Base-by-base conservation (phyloP, 2,329 filamentous ascomycete species). In the Cadophora sp. region DNA sequence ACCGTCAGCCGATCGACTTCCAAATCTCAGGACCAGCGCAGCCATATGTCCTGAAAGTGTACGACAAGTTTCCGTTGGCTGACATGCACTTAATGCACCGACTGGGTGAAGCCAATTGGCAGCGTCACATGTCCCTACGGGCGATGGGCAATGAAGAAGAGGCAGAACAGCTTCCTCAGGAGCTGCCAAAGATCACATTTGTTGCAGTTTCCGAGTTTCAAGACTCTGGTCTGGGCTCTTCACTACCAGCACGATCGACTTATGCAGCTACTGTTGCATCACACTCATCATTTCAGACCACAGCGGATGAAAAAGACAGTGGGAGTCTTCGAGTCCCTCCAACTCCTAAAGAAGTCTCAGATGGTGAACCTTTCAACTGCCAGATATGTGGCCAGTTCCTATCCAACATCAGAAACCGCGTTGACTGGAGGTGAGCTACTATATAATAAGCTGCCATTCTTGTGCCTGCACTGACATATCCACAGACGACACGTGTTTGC, bases 61-160 rank as follows among this genome's bases (percentile, higher is more conserved):
- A 51, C 48, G 48, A 51, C 48, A 51, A 51, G 18, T 51, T 51
- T 27, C 48, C 48, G 13, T 51, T 51, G 48, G 22, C 48, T 16
- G 48, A 51, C 22, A 27, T 51, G 22, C 48, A 27, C 11, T 16
- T 51, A 11, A 51, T 51, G 48, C 48, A 51, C 30, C 48, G 48
- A 4, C 22, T 30, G 48, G 48, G 48, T 30, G 48, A 51, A 24
- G 48, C 48, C 5, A 51, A 51, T 27, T 51, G 48, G 48, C 48
- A 51, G 48, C 48, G 48, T 6, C 48, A 51, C 48, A 16, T 51
- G 8, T 51, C 48, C 22, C 13, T 51, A 8, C 48, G 48, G 18
- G 48, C 48, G 5, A 27, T 30, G 11, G 22, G 14, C 11, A 27
- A 51, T 18, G 22, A 51, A 27, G 8, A 51, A 27, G 48, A 39